phyloP scores from a whole-genome alignment of 495 filamentous ascomycete species.

The Evernia prunastri region DNA sequence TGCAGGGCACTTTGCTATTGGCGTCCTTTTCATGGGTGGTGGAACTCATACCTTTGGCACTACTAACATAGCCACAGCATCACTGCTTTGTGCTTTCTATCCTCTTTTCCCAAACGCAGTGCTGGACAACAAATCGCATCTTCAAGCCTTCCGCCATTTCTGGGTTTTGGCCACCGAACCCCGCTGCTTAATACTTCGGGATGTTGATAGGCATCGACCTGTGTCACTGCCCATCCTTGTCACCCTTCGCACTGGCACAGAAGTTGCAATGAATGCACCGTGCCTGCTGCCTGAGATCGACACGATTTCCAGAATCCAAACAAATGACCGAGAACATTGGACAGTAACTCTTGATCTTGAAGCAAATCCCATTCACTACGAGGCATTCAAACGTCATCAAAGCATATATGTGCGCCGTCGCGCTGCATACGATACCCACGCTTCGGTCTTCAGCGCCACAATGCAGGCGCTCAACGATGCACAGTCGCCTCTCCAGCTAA shows the following conservation, averaged over 20 bases:
- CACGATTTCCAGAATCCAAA: slow-evolving; percentile 59
- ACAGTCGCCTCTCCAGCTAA: slow-evolving; percentile 27
- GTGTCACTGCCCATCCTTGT: slow-evolving; percentile 64
- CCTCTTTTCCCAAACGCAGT: slow-evolving; percentile 83
- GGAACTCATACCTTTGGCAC: slow-evolving; percentile 90
- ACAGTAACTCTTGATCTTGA: slow-evolving; percentile 74
- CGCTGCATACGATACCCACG: slow-evolving; percentile 57
- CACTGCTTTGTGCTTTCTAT: slow-evolving; percentile 87
- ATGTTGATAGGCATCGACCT: slow-evolving; percentile 73
- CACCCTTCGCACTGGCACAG: slow-evolving; percentile 44
- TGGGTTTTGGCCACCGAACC: slow-evolving; percentile 93
- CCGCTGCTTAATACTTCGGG: slow-evolving; percentile 77
- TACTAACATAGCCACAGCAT: slow-evolving; percentile 75
- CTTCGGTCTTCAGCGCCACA: slow-evolving; percentile 69
- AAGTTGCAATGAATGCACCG: slow-evolving; percentile 51
- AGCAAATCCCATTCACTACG: slow-evolving; percentile 52
- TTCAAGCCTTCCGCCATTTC: slow-evolving; percentile 95
- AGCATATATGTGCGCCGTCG: slow-evolving; percentile 77
- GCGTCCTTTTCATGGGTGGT: slow-evolving; percentile 82
- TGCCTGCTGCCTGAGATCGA: slow-evolving; percentile 78
- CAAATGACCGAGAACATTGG: slow-evolving; percentile 72
- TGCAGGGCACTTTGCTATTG: slow-evolving; percentile 85
- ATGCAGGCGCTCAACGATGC: slow-evolving; percentile 54
- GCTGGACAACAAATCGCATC: slow-evolving; percentile 86
- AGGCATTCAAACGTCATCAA: slow-evolving; percentile 67